A percentile compares a stretch with the other conserved stretches of the same genome.
These are phyloP conservation scores for Dimargaris xerosporica DNA, from an alignment of 192 early-diverging fungal genomes.

Conservation along the genomic window DNA sequence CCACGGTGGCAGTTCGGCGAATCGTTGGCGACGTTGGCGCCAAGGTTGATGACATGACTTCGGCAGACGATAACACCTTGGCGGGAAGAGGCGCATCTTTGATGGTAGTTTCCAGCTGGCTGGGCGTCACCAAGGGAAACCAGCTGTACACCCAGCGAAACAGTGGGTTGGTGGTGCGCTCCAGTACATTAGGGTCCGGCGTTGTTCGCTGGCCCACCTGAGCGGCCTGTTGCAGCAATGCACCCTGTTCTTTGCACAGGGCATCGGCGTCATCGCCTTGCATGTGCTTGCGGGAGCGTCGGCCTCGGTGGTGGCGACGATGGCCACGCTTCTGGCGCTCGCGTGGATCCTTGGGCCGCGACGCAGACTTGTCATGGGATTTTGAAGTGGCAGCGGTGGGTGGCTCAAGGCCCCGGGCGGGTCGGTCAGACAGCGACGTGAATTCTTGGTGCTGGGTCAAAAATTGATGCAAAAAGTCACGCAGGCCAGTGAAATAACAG, in stretches of 20 bases:
- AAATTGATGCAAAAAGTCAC: neutral
- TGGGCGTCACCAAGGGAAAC: constrained; percentile 6
- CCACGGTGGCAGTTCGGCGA: too few relatives aligned
- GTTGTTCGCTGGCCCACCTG: neutral
- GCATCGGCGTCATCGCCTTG: neutral
- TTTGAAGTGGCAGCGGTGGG: neutral
- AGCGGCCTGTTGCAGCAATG: neutral
- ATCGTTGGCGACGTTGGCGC: neutral
- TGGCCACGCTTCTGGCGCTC: neutral
- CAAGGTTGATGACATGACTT: constrained; percentile 4
- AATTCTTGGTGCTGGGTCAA: constrained; percentile 3
- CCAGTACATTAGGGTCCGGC: neutral
- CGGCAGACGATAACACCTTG: constrained; percentile 5
- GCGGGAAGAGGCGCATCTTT: neutral
- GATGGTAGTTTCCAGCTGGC: constrained; percentile 2
- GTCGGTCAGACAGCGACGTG: neutral
- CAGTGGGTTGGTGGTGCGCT: neutral
- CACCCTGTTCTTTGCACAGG: neutral
- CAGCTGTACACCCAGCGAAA: constrained; percentile 11
- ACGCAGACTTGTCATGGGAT: neutral
- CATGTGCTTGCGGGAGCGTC: neutral
- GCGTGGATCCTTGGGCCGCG: neutral
- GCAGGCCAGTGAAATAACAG: constrained; percentile 4
- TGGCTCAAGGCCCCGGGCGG: neutral
- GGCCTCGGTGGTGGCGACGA: neutral